Evolutionary conservation across 352 stramenopile species (phyloP), one percentile per base, ranked within the genome.

Genomic region (Pythium diclinum): DNA sequence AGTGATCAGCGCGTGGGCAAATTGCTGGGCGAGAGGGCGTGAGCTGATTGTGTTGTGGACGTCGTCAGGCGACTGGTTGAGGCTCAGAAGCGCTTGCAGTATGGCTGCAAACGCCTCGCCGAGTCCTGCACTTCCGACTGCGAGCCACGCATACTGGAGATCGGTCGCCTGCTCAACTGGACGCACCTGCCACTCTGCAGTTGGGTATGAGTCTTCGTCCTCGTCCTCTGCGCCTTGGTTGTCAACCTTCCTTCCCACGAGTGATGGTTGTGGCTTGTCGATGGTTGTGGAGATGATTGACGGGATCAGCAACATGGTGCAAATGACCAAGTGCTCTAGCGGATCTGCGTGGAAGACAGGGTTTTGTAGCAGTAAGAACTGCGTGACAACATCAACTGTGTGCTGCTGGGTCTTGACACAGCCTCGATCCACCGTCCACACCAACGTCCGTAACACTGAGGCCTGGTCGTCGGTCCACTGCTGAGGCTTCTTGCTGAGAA

Each of bases 401-500:
- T 75, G 68, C 19, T 38, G 65, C 42, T 56, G 46, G 0, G 52
- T 46, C 13, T n/a, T 44, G 3, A 11, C 5, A 1, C n/a, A 34
- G 14, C 49, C 59, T 21, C 62, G 56, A 44, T 58, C 40, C 25
- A 71, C 13, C 42, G 71, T 82, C 52, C 78, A 72, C 13, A 78
- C 71, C 3, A 91, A 48, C 10, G 84, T 75, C 23, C 73, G 66
- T 14, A 91, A 47, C 0, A 89, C 59, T 0, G 82, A 89, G 36
- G 75, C 81, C 25, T 69, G 79, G 19, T 59, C 23, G 51, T 49
- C 44, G 19, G 52, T 63, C 82, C 82, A 88, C 52, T 86, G 77
- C 17, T 46, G 32, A 3, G 82, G 82, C n/a, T 76, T 75, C 36
- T 81, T 89, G 58, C 51, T 72, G 6, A 73, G 42, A 19, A 89